Evolutionary conservation across 2,329 filamentous ascomycete species (phyloP).

Genomic region (Calonectria pseudoturangicola): DNA sequence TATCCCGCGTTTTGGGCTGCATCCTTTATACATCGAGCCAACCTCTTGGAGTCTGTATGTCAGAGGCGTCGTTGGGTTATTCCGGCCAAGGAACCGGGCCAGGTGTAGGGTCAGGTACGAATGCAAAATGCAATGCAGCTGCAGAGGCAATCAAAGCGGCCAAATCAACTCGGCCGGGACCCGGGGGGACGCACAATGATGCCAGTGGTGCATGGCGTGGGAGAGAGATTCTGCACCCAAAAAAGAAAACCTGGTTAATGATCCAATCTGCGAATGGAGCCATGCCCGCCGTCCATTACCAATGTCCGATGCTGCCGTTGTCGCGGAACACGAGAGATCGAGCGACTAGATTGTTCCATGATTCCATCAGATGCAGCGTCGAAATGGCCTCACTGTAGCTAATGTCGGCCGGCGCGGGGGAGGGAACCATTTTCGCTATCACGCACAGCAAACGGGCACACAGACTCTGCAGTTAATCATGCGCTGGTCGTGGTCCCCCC

Average conservation of each 20-base stretch:
- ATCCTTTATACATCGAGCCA: conserved; percentile 16
- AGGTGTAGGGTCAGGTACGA: conserved; percentile 31
- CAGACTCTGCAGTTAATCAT: conserved; percentile 16
- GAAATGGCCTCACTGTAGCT: conserved; percentile 51
- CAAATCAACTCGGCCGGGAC: conserved; percentile 24
- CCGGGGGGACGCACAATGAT: conserved; percentile 34
- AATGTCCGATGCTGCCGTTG: background rate
- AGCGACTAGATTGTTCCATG: conserved; percentile 6
- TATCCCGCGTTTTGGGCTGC: background rate
- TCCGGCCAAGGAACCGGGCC: conserved; percentile 32
- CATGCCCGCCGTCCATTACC: conserved; percentile 18
- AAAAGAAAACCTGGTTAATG: background rate
- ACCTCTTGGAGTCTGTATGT: conserved; percentile 18
- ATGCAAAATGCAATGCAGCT: conserved; percentile 38
- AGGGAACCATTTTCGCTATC: background rate
- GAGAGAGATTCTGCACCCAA: conserved; percentile 25
- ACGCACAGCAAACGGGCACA: conserved; percentile 3
- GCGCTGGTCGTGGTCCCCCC: background rate
- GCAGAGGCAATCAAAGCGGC: conserved; percentile 29
- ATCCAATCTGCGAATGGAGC: conserved; percentile 5
- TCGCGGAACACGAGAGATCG: conserved; percentile 2
- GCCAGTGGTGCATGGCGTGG: conserved; percentile 24
- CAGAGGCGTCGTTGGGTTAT: conserved; percentile 15
- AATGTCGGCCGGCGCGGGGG: background rate
- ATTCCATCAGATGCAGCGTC: conserved; percentile 42